These are phyloP conservation scores for Cyclostephanos invisitatus DNA, from an alignment of 108 stramenopile genomes.

Conservation along the genomic window DNA sequence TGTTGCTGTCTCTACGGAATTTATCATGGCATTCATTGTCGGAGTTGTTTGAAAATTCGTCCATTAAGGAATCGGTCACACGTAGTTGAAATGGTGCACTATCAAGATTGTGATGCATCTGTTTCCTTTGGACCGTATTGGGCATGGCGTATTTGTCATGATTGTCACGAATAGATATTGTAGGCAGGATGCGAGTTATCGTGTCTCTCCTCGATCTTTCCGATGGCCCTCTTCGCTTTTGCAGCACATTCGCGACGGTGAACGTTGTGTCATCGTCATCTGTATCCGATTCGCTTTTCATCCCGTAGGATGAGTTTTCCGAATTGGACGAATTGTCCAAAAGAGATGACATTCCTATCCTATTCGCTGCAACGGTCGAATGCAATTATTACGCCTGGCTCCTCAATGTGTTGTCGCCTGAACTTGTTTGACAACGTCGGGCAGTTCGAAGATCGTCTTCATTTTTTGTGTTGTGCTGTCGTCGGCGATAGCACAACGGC, in stretches of 20 bases:
- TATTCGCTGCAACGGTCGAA: no score
- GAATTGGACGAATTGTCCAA: not conserved
- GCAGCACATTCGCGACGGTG: slow-evolving; percentile 5
- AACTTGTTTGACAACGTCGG: no score
- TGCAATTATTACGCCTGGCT: no score
- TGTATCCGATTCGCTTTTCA: slow-evolving; percentile 3
- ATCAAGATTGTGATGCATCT: not conserved
- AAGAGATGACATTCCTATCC: slow-evolving; percentile 10
- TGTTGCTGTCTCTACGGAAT: not conserved
- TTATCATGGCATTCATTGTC: slow-evolving; percentile 4
- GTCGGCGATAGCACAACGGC: no score
- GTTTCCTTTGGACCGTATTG: slow-evolving; percentile 10
- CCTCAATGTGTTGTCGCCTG: no score
- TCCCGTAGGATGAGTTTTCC: not conserved
- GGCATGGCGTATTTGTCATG: slow-evolving; percentile 14
- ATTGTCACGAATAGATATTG: slow-evolving; percentile 5
- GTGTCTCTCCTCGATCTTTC: slow-evolving; percentile 16
- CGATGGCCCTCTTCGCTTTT: not conserved
- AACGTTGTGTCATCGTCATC: slow-evolving; percentile 13
- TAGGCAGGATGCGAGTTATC: slow-evolving; percentile 18
- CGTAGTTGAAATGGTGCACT: slow-evolving; percentile 11
- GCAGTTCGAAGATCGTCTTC: no score
- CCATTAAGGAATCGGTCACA: slow-evolving; percentile 7
- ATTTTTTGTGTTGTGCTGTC: no score
- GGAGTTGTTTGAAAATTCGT: slow-evolving; percentile 5